Conservation (phyloP, 2,329 filamentous ascomycete genomes). For the Talaromyces sp. region DNA sequence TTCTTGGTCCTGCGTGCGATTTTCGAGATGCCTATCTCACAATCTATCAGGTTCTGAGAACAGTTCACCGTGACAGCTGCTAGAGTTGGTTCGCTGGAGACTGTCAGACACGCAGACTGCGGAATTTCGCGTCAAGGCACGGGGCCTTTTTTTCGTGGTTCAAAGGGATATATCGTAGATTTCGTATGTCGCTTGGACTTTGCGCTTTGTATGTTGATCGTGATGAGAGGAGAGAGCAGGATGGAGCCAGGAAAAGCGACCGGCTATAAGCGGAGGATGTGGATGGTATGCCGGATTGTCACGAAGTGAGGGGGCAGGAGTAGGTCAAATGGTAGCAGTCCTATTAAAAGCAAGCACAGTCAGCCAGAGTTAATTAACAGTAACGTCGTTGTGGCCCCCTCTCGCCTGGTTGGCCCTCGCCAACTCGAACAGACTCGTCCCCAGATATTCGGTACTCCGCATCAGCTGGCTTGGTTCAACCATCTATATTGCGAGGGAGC, state of each 20-base stretch:
- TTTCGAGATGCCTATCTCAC: not conserved
- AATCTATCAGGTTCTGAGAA: not conserved
- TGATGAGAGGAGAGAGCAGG: not conserved
- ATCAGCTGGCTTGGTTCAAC: not conserved
- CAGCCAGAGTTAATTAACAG: conserved; percentile 8
- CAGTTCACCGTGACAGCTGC: not conserved
- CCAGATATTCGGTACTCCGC: conserved; percentile 1
- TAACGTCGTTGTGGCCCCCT: not conserved
- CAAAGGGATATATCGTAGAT: not conserved
- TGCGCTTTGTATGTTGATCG: not conserved
- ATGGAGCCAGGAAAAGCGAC: conserved; percentile 6
- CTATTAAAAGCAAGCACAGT: conserved; percentile 15
- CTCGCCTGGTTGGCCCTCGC: conserved; percentile 4
- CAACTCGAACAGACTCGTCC: not conserved
- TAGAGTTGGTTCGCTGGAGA: not conserved
- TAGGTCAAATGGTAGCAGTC: conserved; percentile 2
- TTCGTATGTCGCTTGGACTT: not conserved
- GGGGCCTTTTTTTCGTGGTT: too few relatives aligned
- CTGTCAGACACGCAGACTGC: not conserved
- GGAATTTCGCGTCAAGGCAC: not conserved
- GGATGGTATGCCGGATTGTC: conserved; percentile 9
- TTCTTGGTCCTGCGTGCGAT: not conserved
- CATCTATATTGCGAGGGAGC: not conserved
- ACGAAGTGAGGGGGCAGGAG: conserved; percentile 2
- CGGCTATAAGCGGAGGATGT: conserved; percentile 18